Conservation (phyloP, 805 yeast species). For the Kodamaea neixiangensis region DNA sequence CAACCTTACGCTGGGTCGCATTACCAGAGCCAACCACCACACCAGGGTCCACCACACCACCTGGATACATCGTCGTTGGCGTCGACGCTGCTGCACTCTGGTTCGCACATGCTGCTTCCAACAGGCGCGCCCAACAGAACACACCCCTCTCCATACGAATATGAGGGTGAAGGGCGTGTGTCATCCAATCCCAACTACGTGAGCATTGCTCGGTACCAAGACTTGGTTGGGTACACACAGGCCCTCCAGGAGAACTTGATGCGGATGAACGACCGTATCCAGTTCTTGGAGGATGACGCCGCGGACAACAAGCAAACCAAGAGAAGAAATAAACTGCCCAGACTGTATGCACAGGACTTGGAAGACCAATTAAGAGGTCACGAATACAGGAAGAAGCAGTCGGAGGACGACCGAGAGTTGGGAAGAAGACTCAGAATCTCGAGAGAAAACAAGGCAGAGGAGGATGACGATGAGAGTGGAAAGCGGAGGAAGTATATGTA, state of each 20-base stretch:
- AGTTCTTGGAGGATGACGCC: constrained; percentile 28
- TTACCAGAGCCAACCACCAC: neutral
- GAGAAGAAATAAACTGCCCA: neutral
- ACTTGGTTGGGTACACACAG: constrained; percentile 35
- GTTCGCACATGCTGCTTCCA: neutral
- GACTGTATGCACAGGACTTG: constrained; percentile 8
- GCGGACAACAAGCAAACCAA: constrained; percentile 13
- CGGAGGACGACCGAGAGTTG: constrained; percentile 9
- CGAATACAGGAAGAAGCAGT: constrained; percentile 12
- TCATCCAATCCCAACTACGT: constrained; percentile 20
- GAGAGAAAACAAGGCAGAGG: constrained; percentile 4
- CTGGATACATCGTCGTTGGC: neutral
- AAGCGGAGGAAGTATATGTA: constrained; percentile 1
- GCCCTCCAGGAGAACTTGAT: constrained; percentile 29
- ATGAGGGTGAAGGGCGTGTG: neutral
- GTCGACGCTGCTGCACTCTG: neutral
- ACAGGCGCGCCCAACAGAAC: neutral
- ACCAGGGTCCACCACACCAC: neutral
- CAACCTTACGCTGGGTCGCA: neutral
- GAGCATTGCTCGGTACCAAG: constrained; percentile 32
- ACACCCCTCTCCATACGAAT: neutral
- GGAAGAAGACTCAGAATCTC: constrained; percentile 7
- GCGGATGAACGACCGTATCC: constrained; percentile 28
- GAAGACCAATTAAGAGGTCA: constrained; percentile 13
- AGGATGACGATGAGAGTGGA: neutral